phyloP scores from a whole-genome alignment of 2,329 filamentous ascomycete species.

The Chaetomium strumarium region DNA sequence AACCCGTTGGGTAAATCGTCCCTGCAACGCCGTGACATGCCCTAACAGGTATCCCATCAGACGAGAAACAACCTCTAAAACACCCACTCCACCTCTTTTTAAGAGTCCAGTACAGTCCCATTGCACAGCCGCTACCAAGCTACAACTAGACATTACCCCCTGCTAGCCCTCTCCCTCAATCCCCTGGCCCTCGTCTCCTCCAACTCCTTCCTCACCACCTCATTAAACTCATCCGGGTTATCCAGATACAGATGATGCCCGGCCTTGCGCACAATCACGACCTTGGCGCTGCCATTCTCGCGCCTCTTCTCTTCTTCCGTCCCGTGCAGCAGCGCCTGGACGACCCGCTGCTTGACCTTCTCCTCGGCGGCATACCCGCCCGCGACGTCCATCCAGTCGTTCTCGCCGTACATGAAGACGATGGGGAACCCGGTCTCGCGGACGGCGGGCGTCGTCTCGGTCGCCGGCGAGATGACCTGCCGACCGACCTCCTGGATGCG shows the following conservation, averaged over 20 bases:
- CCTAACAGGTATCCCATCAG: neutral
- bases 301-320: slow-evolving; percentile 60
- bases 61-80: neutral
- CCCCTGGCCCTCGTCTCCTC: slow-evolving; percentile 38
- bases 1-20: too few species aligned
- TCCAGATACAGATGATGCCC: slow-evolving; percentile 57
- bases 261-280: slow-evolving; percentile 63
- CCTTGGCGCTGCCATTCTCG: slow-evolving; percentile 78
- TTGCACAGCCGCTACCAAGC: neutral
- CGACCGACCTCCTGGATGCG: slow-evolving; percentile 81
- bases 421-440: slow-evolving; percentile 68
- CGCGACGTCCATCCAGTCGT: slow-evolving; percentile 97
- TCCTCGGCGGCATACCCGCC: slow-evolving; percentile 77
- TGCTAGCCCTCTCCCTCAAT: neutral
- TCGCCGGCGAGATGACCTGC: slow-evolving; percentile 45
- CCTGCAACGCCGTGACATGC: neutral
- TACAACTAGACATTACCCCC: neutral
- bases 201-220: slow-evolving; percentile 47
- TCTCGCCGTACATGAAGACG: slow-evolving; percentile 92
- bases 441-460: slow-evolving; percentile 28
- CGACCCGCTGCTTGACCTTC: slow-evolving; percentile 65
- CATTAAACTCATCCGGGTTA: slow-evolving; percentile 53
- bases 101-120: neutral
- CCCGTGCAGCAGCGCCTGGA: slow-evolving; percentile 53
- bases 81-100: neutral